Base-by-base conservation (phyloP, 2,329 filamentous ascomycete genomes). In the Penicillium expansum region DNA sequence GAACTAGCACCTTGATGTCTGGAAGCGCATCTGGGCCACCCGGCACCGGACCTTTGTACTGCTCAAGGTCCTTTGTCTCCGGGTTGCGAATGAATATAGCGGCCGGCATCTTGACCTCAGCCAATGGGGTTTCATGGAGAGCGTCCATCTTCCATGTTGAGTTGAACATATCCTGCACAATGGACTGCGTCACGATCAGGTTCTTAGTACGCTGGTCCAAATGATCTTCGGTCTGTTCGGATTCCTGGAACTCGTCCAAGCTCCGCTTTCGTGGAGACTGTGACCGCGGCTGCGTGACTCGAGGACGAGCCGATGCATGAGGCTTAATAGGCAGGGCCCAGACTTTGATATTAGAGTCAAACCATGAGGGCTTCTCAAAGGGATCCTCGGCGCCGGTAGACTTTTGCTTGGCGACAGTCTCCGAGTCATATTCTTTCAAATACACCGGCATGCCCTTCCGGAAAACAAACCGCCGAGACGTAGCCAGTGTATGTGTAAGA, bases 401-500 rank as follows among this genome's bases (percentile, higher is more conserved):
- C 59, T 55, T 24, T 65, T 69, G 37, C 68, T 66, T 68, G 33
- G 60, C 59, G 52, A 65, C 51, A 39, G 55, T 66, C 48, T 69
- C 67, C n/a, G 58, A 68, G 39, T 78, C 76, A 48, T 90, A 83
- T 73, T 99, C 94, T 60, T 85, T 80, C 1, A 88, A 81, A 32
- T 77, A 78, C n/a, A 97, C 76, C 0, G 88, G 88, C 70, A 96
- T 82, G 0, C 90, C 88, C 65, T 90, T 92, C 37, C 94, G 84
- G 67, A 97, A 93, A 48, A 97, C 85, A 73, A 96, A 96, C 32
- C 87, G 80, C 44, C 94, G 84, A 16, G 89, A 87, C 0, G 92
- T 90, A n/a, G 91, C 92, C 55, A 99, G 74, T 6, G 85, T 82
- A 69, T 97, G 88, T 44, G 86, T 83, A 53, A 97, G 74, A 70